phyloP scores from a whole-genome alignment of 2,329 filamentous ascomycete genomes.

The Verticillium nubilum region DNA sequence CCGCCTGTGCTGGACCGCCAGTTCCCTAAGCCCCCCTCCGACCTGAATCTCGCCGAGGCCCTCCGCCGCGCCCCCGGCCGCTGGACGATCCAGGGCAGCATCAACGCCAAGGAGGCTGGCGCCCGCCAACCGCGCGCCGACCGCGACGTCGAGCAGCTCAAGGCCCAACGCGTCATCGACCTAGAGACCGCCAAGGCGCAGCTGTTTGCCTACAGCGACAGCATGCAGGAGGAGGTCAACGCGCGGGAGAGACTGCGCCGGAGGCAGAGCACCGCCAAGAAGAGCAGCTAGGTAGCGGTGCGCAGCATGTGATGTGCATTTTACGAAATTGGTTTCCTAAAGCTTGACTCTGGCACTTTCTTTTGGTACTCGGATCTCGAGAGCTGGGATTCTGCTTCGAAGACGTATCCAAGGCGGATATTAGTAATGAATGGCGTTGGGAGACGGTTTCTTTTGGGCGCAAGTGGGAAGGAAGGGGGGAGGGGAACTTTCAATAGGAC shows the following conservation, averaged over 20 bases:
- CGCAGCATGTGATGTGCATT: no score
- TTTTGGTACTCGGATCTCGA: no score
- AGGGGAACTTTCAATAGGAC: neutral
- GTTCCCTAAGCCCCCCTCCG: conserved; percentile 33
- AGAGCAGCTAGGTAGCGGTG: neutral
- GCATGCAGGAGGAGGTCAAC: conserved; percentile 6
- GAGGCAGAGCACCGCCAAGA: neutral
- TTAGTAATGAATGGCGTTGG: neutral
- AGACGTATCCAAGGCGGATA: no score
- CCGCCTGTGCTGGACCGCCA: conserved; percentile 27
- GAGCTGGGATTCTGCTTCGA: no score
- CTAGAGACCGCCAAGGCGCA: conserved; percentile 43
- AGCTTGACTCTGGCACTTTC: no score
- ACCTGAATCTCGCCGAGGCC: conserved; percentile 35
- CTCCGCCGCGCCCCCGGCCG: conserved; percentile 36
- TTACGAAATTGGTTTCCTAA: neutral
- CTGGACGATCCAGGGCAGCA: conserved; percentile 32
- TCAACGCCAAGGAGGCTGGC: conserved; percentile 16
- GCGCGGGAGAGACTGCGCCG: neutral
- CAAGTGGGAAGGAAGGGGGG: no score
- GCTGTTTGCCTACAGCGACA: conserved; percentile 31
- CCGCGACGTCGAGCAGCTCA: conserved; percentile 20
- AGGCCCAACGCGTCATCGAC: conserved; percentile 29
- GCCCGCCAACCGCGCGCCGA: conserved; percentile 18
- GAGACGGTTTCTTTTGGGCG: neutral